Base-by-base conservation (phyloP, 2,329 filamentous ascomycete genomes). In the Sporothrix pallida region DNA sequence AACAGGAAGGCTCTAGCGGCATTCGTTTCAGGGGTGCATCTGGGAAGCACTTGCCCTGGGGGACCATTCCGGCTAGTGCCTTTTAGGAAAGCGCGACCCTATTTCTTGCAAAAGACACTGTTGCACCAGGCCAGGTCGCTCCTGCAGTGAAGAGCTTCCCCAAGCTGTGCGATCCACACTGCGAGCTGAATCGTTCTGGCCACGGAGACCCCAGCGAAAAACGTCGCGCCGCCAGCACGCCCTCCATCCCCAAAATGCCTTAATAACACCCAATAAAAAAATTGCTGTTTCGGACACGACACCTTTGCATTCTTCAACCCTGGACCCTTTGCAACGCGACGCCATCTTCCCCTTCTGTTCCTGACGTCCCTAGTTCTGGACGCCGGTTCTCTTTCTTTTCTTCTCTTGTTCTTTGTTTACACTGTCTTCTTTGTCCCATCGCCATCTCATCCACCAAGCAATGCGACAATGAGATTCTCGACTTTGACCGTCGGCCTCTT, bases 391-490 rank as follows among this genome's bases (percentile, higher is more conserved):
- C 8, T 15, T n/a, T 65, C 15, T 17, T 15, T 48, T 56, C 7
- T 15, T 58, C 37, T 10, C 44, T 62, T 37, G 4, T 20, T 65
- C 56, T 69, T 1, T 50, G 58, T 46, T 46, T 37, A 37, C 48
- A 23, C 37, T 31, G 23, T 26, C 44, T 50, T 15, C 17, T 68
- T 65, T 46, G 15, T n/a, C 68, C 37, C 15, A 56, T 62, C 31
- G 54, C 78, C 79, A 54, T 52, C 63, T 52, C 63, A 20, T 52
- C 78, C 80, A 65, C 78, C 78, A 72, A 85, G 87, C 76, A 58
- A 84, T 85, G 84, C 83, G 79, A 90, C 83, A 78, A 97, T 97
- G 93, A 94, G 88, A 87, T 83, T 90, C 78, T 86, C 89, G 74
- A 84, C 90, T 78, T 84, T 93, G 78, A 87, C 91, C 71, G 79